A percentile compares a stretch with the other conserved stretches of the same genome.
These are phyloP conservation scores for Triticum urartu DNA, from an alignment of 176 grass and related monocot genomes.

Conservation along the genomic window DNA sequence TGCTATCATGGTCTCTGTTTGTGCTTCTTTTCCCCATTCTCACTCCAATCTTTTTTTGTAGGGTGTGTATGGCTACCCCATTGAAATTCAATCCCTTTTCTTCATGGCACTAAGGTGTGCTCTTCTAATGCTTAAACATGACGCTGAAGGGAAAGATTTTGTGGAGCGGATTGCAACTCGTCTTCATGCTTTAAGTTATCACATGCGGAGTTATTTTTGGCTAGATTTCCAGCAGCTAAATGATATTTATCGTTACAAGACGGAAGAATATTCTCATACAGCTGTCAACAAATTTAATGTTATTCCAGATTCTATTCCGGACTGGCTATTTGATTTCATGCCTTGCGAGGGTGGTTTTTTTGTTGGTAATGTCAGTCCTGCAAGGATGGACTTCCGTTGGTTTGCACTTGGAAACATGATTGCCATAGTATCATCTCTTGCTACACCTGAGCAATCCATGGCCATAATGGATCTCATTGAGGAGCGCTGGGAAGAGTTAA, in stretches of 20 bases:
- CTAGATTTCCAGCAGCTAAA: slow-evolving; percentile 82
- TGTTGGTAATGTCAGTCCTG: slow-evolving; percentile 78
- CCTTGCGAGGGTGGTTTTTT: slow-evolving; percentile 74
- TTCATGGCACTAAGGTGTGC: slow-evolving; percentile 76
- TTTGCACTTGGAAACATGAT: slow-evolving; percentile 76
- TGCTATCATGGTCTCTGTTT: slow-evolving; percentile 1
- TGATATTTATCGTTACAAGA: slow-evolving; percentile 81
- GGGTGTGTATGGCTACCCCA: slow-evolving; percentile 76
- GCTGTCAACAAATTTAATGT: slow-evolving; percentile 87
- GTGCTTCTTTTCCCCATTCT: slow-evolving; percentile 6
- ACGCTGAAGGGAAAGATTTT: slow-evolving; percentile 69
- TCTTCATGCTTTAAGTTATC: slow-evolving; percentile 79
- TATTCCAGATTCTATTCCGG: slow-evolving; percentile 74
- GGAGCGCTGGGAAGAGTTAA: slow-evolving; percentile 77
- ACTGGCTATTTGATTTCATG: slow-evolving; percentile 86
- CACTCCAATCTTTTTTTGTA: slow-evolving; percentile 31
- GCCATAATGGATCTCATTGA: slow-evolving; percentile 89
- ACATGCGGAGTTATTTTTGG: slow-evolving; percentile 87
- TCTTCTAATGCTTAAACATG: slow-evolving; percentile 64
- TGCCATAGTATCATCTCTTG: slow-evolving; percentile 73
- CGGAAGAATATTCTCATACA: slow-evolving; percentile 80
- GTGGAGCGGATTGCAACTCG: slow-evolving; percentile 64
- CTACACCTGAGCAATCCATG: slow-evolving; percentile 60
- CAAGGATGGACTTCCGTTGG: slow-evolving; percentile 84
- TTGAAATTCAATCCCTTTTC: slow-evolving; percentile 83